Conservation (phyloP, 495 filamentous ascomycete genomes). For the Penicillium canariense region DNA sequence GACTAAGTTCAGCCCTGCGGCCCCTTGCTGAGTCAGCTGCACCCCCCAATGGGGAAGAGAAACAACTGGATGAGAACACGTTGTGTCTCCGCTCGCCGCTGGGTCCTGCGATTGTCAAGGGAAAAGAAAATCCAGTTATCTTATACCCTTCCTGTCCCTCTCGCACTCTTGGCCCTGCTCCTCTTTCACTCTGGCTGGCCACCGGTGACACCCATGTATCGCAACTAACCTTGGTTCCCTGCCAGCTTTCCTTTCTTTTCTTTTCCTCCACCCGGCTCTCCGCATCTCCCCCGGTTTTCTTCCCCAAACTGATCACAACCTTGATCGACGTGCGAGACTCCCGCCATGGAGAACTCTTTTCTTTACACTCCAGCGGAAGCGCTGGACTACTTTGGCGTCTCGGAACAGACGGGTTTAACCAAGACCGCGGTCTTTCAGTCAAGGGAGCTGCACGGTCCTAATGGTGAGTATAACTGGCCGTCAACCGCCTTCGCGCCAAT, state of each 20-base stretch:
- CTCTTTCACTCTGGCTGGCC: conserved; percentile 7
- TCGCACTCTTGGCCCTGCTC: not conserved
- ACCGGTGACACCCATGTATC: conserved; percentile 18
- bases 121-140: conserved; percentile 3
- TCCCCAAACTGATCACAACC: conserved; percentile 9
- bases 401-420: conserved; percentile 65
- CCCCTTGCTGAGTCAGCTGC: conserved; percentile 22
- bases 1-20: conserved; percentile 24
- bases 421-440: conserved; percentile 62
- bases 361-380: conserved; percentile 64
- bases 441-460: conserved; percentile 72
- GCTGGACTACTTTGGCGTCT: conserved; percentile 68
- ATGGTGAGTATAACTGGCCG: conserved; percentile 59
- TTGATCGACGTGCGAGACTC: conserved; percentile 20
- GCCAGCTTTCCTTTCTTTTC: conserved; percentile 18
- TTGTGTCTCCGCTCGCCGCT: conserved; percentile 31
- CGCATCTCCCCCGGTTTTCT: conserved; percentile 13
- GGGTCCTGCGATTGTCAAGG: conserved; percentile 6
- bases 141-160: conserved; percentile 10
- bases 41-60: conserved; percentile 13
- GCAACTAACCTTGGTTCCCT: conserved; percentile 8
- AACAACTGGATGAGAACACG: conserved; percentile 39
- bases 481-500: not conserved
- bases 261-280: conserved; percentile 5
- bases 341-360: conserved; percentile 78